A percentile compares a stretch with the other conserved stretches of the same genome.
These are phyloP conservation scores for Microcyclospora tardicrescens DNA, from an alignment of 2,329 filamentous ascomycete species.

Conservation along the genomic window DNA sequence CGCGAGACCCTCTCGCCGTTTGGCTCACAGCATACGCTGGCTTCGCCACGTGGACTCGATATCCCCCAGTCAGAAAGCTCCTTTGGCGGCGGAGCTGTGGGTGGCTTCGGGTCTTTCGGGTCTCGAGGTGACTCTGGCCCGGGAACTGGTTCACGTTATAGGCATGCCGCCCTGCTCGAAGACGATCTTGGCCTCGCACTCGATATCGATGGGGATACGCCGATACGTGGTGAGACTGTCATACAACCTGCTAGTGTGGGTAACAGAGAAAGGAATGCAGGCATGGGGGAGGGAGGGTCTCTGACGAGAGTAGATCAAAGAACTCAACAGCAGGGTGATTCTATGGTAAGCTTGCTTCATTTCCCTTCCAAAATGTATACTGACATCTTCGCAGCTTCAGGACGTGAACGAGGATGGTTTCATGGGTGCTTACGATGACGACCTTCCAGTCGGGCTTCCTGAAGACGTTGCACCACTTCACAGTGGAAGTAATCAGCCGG, in stretches of 20 bases:
- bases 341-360: constrained; percentile 23
- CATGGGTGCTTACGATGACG: constrained; percentile 16
- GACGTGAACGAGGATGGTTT: constrained; percentile 21
- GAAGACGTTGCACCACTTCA: constrained; percentile 18
- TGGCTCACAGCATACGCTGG: constrained; percentile 12
- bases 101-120: constrained; percentile 26
- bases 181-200: constrained; percentile 38
- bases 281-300: constrained; percentile 19
- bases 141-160: constrained; percentile 31
- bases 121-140: constrained; percentile 14
- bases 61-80: constrained; percentile 29
- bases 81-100: constrained; percentile 28
- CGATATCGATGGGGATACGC: constrained; percentile 47
- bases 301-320: constrained; percentile 31
- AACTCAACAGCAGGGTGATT: constrained; percentile 23
- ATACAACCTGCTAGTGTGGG: constrained; percentile 5
- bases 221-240: constrained; percentile 6
- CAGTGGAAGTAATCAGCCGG: background rate
- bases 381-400: constrained; percentile 4
- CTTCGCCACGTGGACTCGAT: constrained; percentile 22
- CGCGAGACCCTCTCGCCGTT: constrained; percentile 26
- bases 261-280: constrained; percentile 4
- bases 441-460: background rate
- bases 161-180: constrained; percentile 29
- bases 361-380: background rate